Percentiles rank a stretch among this genome's conserved stretches.
Evolutionary conservation across 345 rosid species (phyloP).

Genomic region (Raphanus sativus): DNA sequence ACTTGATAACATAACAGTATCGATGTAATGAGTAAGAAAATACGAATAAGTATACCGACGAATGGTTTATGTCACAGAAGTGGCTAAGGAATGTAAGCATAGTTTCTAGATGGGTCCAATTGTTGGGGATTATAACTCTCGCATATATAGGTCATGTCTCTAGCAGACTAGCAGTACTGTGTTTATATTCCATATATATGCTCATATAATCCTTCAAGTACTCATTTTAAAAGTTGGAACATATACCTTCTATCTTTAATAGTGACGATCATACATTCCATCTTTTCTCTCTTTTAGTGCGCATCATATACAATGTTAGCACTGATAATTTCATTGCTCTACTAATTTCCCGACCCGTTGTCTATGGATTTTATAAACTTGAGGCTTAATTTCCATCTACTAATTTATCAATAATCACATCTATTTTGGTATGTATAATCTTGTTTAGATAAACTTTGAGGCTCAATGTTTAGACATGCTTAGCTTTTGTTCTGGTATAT

Average conservation of each 20-base stretch:
- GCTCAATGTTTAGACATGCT: too few species aligned
- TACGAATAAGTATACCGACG: constrained; percentile 12
- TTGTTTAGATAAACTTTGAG: too few species aligned
- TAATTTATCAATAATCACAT: neutral
- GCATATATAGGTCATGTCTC: constrained; percentile 12
- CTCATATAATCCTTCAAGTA: constrained; percentile 39
- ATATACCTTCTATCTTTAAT: constrained; percentile 27
- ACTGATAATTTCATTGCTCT: neutral
- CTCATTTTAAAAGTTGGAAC: constrained; percentile 34
- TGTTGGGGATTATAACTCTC: neutral
- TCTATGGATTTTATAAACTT: neutral
- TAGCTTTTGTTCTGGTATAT: too few species aligned
- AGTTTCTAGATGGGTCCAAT: constrained; percentile 19
- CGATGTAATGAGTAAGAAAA: constrained; percentile 16
- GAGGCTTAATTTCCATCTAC: neutral
- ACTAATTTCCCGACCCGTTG: neutral
- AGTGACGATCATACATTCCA: neutral
- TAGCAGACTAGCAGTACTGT: constrained; percentile 28
- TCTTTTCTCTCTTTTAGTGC: constrained; percentile 4
- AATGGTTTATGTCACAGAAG: constrained; percentile 21
- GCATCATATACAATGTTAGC: neutral
- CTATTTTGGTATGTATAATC: neutral
- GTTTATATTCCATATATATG: constrained; percentile 33
- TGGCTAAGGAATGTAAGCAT: constrained; percentile 38
- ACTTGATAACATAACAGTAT: neutral